Percentiles rank a stretch among this genome's conserved stretches.
Conservation (phyloP, 371 early-diverging fungal species). For the Parasitella parasitica region DNA sequence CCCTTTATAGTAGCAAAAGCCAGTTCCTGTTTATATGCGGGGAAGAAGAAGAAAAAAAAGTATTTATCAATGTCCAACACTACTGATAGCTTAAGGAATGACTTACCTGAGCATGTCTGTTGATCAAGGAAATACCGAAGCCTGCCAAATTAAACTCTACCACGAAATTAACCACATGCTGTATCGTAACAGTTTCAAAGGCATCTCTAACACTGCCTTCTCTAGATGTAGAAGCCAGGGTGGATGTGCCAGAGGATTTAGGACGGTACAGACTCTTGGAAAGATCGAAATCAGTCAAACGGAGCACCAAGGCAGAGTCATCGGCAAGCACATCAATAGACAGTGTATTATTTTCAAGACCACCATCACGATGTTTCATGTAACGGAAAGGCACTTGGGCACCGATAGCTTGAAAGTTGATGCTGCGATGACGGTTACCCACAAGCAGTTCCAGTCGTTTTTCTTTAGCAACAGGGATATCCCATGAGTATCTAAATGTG, state of each 20-base stretch:
- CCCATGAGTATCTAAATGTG: constrained; percentile 87
- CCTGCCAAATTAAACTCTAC: constrained; percentile 46
- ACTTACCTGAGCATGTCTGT: constrained; percentile 38
- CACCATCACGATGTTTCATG: constrained; percentile 23
- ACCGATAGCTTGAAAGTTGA: constrained; percentile 91
- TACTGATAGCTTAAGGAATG: neutral
- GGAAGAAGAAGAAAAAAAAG: no score
- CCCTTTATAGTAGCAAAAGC: constrained; percentile 72
- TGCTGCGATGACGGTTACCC: constrained; percentile 67
- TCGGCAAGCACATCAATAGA: constrained; percentile 86
- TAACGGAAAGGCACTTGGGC: constrained; percentile 82
- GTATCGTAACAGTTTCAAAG: constrained; percentile 55
- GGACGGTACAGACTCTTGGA: constrained; percentile 63
- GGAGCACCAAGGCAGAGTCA: constrained; percentile 80
- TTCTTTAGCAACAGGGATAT: constrained; percentile 74
- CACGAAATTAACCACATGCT: constrained; percentile 35
- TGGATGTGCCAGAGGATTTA: constrained; percentile 35
- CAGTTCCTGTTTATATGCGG: constrained; percentile 80
- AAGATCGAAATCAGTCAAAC: constrained; percentile 71
- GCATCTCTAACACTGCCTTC: constrained; percentile 48
- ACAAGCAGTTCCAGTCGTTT: constrained; percentile 73
- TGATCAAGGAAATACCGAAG: constrained; percentile 81
- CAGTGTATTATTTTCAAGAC: constrained; percentile 40
- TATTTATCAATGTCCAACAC: neutral
- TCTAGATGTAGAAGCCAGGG: constrained; percentile 27